Evolutionary conservation across 1,139 yeast species (phyloP).

Genomic region (Pneumocystis wakefieldiae): DNA sequence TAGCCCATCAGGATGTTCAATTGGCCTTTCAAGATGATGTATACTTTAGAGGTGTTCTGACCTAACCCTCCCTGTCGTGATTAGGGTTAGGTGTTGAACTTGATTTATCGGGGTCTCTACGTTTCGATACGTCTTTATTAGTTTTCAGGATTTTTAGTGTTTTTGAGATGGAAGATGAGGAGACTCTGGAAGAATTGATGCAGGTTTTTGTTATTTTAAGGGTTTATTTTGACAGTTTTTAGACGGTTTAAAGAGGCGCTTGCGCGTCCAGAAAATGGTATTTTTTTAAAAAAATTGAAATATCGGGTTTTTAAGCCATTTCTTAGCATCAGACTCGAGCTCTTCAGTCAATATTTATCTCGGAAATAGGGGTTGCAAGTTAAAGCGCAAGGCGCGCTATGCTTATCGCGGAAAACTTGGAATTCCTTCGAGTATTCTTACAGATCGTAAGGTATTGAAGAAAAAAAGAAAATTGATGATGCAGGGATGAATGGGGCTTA

Average conservation of each 20-base stretch:
- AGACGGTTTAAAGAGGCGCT: not conserved
- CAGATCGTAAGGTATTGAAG: conserved; percentile 1
- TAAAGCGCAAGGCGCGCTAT: conserved; percentile 9
- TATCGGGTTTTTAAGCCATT: not conserved
- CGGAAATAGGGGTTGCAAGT: conserved; percentile 8
- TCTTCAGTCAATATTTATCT: conserved; percentile 5
- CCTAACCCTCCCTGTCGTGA: not conserved
- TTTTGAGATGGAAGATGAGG: not conserved
- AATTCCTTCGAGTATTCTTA: conserved; percentile 2
- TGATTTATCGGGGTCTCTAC: no score
- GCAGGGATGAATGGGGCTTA: not conserved
- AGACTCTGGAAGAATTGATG: not conserved
- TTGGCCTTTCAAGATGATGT: conserved; percentile 44
- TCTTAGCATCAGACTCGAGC: conserved; percentile 7
- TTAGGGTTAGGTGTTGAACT: not conserved
- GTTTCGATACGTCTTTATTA: not conserved
- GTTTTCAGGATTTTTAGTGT: not conserved
- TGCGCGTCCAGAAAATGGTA: not conserved
- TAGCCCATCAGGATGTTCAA: conserved; percentile 56
- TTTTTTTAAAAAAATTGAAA: not conserved
- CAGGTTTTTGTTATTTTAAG: not conserved
- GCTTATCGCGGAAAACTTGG: conserved; percentile 7
- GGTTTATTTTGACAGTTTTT: not conserved
- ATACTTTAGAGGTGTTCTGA: conserved; percentile 25
- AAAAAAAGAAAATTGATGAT: not conserved